Conservation (phyloP, 1,139 yeast genomes). For the Wickerhamiella infanticola region DNA sequence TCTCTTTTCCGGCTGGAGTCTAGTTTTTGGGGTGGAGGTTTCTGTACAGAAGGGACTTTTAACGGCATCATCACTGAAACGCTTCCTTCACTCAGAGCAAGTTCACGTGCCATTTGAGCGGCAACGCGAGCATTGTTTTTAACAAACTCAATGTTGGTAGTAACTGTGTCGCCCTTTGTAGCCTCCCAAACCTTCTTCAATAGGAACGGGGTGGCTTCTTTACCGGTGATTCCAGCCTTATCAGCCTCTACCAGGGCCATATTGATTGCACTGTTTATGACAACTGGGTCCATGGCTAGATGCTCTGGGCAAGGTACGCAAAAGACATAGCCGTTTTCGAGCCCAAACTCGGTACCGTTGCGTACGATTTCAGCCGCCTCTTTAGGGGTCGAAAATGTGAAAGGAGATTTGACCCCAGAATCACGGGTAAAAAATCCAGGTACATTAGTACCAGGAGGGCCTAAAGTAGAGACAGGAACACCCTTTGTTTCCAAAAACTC, state of each 20-base stretch:
- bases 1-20: conserved; percentile 4
- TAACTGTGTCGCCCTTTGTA: conserved; percentile 56
- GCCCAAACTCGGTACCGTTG: conserved; percentile 36
- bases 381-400: conserved; percentile 34
- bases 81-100: conserved; percentile 25
- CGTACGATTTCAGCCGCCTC: conserved; percentile 50
- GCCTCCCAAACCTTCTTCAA: conserved; percentile 46
- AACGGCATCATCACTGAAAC: neutral
- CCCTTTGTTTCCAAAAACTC: conserved; percentile 87
- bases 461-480: conserved; percentile 35
- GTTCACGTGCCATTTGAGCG: conserved; percentile 45
- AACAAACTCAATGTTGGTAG: conserved; percentile 61
- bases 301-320: conserved; percentile 72
- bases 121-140: conserved; percentile 61
- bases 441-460: conserved; percentile 37
- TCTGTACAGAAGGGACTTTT: neutral
- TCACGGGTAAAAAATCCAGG: conserved; percentile 78
- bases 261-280: conserved; percentile 41
- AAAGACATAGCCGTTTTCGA: conserved; percentile 55
- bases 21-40: conserved; percentile 2
- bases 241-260: conserved; percentile 46
- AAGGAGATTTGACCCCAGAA: conserved; percentile 61
- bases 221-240: conserved; percentile 43
- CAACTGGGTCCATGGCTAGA: conserved; percentile 39
- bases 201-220: conserved; percentile 65